A percentile compares a stretch with the other conserved stretches of the same genome.
phyloP scores from a whole-genome alignment of 345 rosid genomes.

The Mangifera indica region DNA sequence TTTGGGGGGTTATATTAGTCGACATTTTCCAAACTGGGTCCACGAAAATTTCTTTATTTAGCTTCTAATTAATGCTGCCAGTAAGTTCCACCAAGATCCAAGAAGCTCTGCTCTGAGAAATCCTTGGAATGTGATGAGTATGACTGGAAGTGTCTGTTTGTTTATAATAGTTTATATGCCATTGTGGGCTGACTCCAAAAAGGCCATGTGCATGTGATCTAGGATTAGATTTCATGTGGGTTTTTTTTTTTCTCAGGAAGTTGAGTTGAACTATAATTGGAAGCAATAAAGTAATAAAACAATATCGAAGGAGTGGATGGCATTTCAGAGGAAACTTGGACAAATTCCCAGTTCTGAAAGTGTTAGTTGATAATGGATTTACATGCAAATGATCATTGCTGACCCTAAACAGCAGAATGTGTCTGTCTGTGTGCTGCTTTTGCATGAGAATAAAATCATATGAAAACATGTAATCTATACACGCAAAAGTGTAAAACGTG shows the following conservation, averaged over 20 bases:
- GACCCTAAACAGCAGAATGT: not conserved
- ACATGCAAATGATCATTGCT: not conserved
- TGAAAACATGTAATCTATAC: too few species aligned
- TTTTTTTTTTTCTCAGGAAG: constrained; percentile 17
- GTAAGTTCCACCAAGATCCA: too few species aligned
- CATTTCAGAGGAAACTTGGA: constrained; percentile 21
- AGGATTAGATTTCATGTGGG: constrained; percentile 70
- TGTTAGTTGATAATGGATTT: not conserved
- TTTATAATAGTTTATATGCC: constrained; percentile 15
- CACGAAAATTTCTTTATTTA: not conserved
- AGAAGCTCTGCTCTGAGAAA: not conserved
- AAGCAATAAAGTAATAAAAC: constrained; percentile 13
- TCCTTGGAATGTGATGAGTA: constrained; percentile 22
- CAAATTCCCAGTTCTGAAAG: not conserved
- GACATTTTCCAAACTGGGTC: not conserved
- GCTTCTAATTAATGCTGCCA: too few species aligned
- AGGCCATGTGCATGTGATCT: constrained; percentile 56
- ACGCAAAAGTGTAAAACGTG: not conserved
- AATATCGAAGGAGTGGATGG: constrained; percentile 12
- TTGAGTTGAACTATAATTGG: constrained; percentile 20
- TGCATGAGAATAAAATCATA: too few species aligned
- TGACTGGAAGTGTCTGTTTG: constrained; percentile 18
- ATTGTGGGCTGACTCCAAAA: constrained; percentile 27
- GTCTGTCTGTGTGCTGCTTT: not conserved
- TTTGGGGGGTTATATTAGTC: not conserved